Evolutionary conservation across 768 basidiomycete species (phyloP), one percentile per base, ranked within the genome.

Genomic region (Mrakia blollopis): DNA sequence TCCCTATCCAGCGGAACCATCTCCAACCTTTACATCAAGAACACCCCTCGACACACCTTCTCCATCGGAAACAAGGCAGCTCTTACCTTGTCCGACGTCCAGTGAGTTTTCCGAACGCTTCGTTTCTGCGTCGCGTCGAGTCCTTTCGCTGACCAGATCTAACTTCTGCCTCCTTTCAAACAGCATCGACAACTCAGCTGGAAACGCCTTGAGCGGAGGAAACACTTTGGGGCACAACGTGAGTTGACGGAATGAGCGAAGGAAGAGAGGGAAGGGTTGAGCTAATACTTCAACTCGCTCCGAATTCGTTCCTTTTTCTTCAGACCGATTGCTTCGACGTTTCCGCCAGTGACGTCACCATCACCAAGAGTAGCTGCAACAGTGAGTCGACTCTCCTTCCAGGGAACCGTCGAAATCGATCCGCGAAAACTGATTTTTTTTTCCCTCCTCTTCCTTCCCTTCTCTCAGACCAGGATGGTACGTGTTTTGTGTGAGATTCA

Each of bases 251-350:
- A 50, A 5, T 13, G 44, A 44, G 47, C 16, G 16, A 18, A 14
- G 2, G 47, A 50, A 16, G 47, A 50, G 16, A 50, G 18, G 47
- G 13, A 16, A 14, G 21, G 7, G 11, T 41, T 41, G 44, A 44
- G 7, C 44, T 37, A 89, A 89, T 88, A 44, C 84, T 84, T 67
- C 89, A 89, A 32, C 86, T 72, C 76, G 44, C 44, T 44, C n/a
- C n/a, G n/a, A n/a, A n/a, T n/a, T n/a, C 14, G 44, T 23, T 5
- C 14, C 52, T 54, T n/a, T 23, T 16, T 54, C 52, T 23, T 25
- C 23, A 81, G 76, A 81, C 81, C 2, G 82, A 83, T 72, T 81
- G 80, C 23, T 82, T 82, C 72, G 82, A 82, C 65, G 77, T 57
- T 11, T 57, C 57, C 28, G 57, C 57, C 28, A 9, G n/a, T 0